Evolutionary conservation across 345 rosid genomes (phyloP).

Genomic region (Ceriops decandra): DNA sequence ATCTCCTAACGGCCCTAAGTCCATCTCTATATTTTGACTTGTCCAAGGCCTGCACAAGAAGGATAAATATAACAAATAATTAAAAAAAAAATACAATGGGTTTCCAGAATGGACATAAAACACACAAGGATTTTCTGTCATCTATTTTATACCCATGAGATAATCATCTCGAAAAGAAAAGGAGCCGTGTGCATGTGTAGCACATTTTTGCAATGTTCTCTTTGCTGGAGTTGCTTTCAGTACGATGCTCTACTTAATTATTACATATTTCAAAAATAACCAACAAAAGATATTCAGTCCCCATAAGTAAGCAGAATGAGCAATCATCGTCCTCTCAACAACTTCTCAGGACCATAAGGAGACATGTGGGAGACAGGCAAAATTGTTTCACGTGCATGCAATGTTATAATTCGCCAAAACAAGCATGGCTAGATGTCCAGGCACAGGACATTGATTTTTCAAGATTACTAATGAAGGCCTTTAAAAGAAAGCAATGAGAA

Average conservation of each 20-base stretch:
- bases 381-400: background rate
- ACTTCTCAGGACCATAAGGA: background rate
- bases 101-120: background rate
- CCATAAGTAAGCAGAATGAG: background rate
- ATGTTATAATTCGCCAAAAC: background rate
- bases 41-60: conserved; percentile 58
- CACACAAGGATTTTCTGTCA: background rate
- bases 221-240: no score
- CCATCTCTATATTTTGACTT: conserved; percentile 83
- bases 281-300: background rate
- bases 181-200: background rate
- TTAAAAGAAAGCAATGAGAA: no score
- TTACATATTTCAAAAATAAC: background rate
- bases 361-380: background rate
- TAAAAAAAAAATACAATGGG: background rate
- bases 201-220: no score
- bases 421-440: background rate
- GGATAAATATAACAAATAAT: background rate
- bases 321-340: background rate
- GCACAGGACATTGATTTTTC: no score
- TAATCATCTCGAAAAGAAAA: conserved; percentile 1
- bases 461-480: no score
- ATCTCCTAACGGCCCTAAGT: conserved; percentile 69
- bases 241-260: no score
- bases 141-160: background rate